Percentiles rank a stretch among this genome's conserved stretches.
Evolutionary conservation across 2,329 filamentous ascomycete genomes (phyloP).

Genomic region (Dothistroma septosporum): DNA sequence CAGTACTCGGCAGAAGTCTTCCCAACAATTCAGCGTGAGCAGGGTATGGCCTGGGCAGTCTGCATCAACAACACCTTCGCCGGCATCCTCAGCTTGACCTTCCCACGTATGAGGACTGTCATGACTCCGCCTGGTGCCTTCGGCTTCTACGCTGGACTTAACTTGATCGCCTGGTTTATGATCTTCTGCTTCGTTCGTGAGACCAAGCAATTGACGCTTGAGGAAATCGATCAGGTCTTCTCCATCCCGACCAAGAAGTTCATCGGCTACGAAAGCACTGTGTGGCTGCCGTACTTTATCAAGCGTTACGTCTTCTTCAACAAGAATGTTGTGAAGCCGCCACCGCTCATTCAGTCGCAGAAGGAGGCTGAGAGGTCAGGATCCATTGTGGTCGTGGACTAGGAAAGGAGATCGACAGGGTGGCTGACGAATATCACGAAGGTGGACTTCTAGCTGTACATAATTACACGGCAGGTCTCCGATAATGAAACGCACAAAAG

Average conservation of each 20-base stretch:
- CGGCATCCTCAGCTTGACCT: slow-evolving; percentile 38
- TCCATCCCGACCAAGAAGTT: slow-evolving; percentile 46
- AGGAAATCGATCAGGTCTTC: slow-evolving; percentile 52
- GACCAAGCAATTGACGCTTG: slow-evolving; percentile 47
- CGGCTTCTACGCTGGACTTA: slow-evolving; percentile 55
- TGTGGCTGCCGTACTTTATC: slow-evolving; percentile 43
- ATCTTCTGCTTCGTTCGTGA: slow-evolving; percentile 47
- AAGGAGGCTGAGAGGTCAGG: slow-evolving; percentile 1
- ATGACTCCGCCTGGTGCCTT: slow-evolving; percentile 53
- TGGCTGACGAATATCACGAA: no score
- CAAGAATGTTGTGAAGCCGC: slow-evolving; percentile 38
- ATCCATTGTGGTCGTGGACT: not conserved
- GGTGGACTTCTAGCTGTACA: no score
- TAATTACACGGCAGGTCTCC: no score
- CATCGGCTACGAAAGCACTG: slow-evolving; percentile 38
- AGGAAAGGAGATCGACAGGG: not conserved
- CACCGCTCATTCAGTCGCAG: slow-evolving; percentile 10
- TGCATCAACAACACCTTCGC: slow-evolving; percentile 53
- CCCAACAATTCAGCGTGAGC: slow-evolving; percentile 44
- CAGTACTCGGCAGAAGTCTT: slow-evolving; percentile 45
- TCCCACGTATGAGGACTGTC: slow-evolving; percentile 46
- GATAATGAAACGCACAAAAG: no score
- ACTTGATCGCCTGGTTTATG: slow-evolving; percentile 52
- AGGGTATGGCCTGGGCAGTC: slow-evolving; percentile 50
- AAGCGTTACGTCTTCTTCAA: slow-evolving; percentile 39